Base-by-base conservation (phyloP, 2,329 filamentous ascomycete species). In the Botrytis paeoniae region DNA sequence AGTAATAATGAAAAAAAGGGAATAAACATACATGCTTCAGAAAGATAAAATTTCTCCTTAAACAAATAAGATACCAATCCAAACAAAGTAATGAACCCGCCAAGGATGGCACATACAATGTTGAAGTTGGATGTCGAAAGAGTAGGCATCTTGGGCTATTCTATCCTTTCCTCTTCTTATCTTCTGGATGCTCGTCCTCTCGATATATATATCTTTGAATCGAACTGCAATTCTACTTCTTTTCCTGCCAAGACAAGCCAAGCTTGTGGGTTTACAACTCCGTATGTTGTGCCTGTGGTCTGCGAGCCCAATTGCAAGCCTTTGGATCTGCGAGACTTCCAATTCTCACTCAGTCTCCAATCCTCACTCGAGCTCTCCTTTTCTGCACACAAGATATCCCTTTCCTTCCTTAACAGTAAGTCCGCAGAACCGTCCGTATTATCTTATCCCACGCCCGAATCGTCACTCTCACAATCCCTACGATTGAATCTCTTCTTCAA, bases 11-110 rank as follows among this genome's bases (percentile, higher is more conserved):
- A 4, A 16, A 16, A 39, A 41, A n/a, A 20, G 25, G 35, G 43
- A 59, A 62, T 32, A 43, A 20, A 75, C 92, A 81, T 85, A 95
- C 93, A 85, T 70, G 95, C 93, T 87, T 98, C 95, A 1, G 94
- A 97, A 1, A 98, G 87, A 81, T 97, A 97, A 80, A 93, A 95
- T 73, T 90, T 92, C 83, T 97, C 95, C 80, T 98, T 97, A 80
- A 93, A 87, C 29, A 97, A 87, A 80, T 94, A 97, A 0, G 94
- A 97, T 0, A 98, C 93, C 61, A 98, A 84, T 5, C 94, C 94
- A 79, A 97, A 98, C n/a, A 97, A 77, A 0, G 93, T 94, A 75
- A 98, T 90, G 83, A 97, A 98, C 2, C 93, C 95, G 22, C 95
- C 95, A 20, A 97, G 83, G 12, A 93, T 88, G 70, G 92, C 91